Percentiles rank a stretch among this genome's conserved stretches.
These are phyloP conservation scores for Paraphaeosphaeria minitans DNA, from an alignment of 2,329 filamentous ascomycete genomes.

Conservation along the genomic window DNA sequence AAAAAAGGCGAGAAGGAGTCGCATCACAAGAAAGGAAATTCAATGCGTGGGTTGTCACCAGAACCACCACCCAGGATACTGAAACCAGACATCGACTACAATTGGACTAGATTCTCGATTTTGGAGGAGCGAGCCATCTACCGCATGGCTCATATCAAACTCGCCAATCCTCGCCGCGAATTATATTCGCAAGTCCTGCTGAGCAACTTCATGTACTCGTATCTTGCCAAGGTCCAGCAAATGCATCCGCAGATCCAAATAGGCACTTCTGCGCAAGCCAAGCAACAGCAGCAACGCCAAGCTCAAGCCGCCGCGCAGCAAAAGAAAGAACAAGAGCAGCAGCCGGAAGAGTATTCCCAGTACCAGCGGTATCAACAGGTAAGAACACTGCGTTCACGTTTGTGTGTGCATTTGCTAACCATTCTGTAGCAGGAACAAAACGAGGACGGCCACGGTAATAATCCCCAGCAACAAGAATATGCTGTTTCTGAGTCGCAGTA, in stretches of 20 bases:
- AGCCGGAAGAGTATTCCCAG: slow-evolving; percentile 48
- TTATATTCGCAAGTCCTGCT: slow-evolving; percentile 93
- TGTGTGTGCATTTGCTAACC: slow-evolving; percentile 6
- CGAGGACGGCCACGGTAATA: slow-evolving; percentile 14
- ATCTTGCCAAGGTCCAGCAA: slow-evolving; percentile 96
- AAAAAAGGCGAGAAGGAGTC: slow-evolving; percentile 82
- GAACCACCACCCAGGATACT: slow-evolving; percentile 73
- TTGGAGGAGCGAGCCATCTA: slow-evolving; percentile 97
- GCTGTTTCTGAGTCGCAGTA: slow-evolving; percentile 13
- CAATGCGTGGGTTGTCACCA: slow-evolving; percentile 76
- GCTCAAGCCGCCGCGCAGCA: slow-evolving; percentile 34
- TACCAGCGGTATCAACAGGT: slow-evolving; percentile 49
- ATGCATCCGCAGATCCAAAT: slow-evolving; percentile 97
- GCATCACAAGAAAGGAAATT: slow-evolving; percentile 72
- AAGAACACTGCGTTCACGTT: not conserved
- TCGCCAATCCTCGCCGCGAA: slow-evolving; percentile 93
- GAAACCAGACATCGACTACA: slow-evolving; percentile 89
- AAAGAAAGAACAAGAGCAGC: slow-evolving; percentile 41
- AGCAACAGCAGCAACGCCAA: slow-evolving; percentile 58
- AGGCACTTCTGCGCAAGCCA: slow-evolving; percentile 76
- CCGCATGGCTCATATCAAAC: slow-evolving; percentile 97
- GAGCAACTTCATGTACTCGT: slow-evolving; percentile 99
- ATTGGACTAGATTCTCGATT: slow-evolving; percentile 94
- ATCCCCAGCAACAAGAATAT: slow-evolving; percentile 16
- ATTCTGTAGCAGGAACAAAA: slow-evolving; percentile 24